Conservation (phyloP, 257 asterid genomes). For the Parsonsia alboflavescens region DNA sequence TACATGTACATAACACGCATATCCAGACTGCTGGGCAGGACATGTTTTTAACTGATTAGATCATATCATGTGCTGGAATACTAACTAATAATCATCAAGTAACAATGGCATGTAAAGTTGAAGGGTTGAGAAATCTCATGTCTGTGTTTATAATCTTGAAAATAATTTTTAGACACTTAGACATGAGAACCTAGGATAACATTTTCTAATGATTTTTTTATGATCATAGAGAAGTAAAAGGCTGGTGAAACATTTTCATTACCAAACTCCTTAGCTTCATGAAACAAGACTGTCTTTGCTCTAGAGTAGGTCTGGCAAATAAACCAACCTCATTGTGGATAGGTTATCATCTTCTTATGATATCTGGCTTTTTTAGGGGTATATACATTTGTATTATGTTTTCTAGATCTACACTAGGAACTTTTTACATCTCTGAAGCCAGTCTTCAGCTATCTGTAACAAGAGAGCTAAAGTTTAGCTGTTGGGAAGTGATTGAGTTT, state of each 20-base stretch:
- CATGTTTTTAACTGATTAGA: not conserved
- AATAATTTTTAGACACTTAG: not conserved
- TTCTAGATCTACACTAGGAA: not conserved
- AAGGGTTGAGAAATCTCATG: not conserved
- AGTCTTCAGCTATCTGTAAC: not conserved
- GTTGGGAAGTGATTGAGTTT: not conserved
- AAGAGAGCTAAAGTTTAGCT: not conserved
- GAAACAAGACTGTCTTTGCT: not conserved
- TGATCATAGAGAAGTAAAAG: not conserved
- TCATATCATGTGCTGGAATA: not conserved
- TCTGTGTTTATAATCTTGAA: not conserved
- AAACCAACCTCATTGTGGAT: slow-evolving; percentile 1
- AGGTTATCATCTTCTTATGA: not conserved
- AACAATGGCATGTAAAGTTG: not conserved
- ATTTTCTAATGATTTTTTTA: not conserved
- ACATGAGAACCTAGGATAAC: not conserved
- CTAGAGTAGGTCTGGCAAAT: not conserved
- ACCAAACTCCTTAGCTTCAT: not conserved
- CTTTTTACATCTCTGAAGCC: not conserved
- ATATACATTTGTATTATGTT: not conserved
- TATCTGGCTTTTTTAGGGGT: not conserved
- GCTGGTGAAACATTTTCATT: not conserved
- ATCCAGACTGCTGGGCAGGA: not conserved
- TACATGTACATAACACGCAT: not conserved
- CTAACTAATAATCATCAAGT: not conserved